Base-by-base conservation (phyloP, 192 early-diverging fungal genomes). In the Geosiphon pyriformis region DNA sequence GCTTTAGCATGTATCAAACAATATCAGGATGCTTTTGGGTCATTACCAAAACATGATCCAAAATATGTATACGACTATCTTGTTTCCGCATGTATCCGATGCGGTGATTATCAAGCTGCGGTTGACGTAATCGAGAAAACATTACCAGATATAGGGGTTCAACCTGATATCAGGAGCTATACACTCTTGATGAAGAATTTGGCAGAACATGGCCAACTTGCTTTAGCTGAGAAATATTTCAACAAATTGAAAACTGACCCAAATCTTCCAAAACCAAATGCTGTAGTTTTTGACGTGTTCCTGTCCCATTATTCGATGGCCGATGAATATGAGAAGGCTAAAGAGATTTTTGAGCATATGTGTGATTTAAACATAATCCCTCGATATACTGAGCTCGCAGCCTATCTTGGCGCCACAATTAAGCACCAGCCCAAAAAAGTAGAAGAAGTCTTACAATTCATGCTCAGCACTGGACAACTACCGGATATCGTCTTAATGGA, bases 271-370 rank as follows among this genome's bases (percentile, higher is more conserved):
- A 34, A 54, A 31, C 63, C 63, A 8, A 50, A 48, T 54, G 15
- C 4, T 26, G 11, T 47, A 15, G 56, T 56, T 12, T 47, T 56
- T 47, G 52, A 55, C 2, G 56, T 32, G 11, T 47, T 67, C 2
- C 52, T 67, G 7, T 42, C 56, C 6, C 33, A 67, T 1, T 67
- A 57, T 67, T 54, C 53, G 18, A 27, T 18, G 4, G 23, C 30
- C 6, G 65, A 29, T 15, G 29, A 67, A 46, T 67, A 56, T 57
- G 17, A 34, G 46, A 47, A 56, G 23, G 65, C 65, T 0, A 67
- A 51, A 10, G n/a, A 56, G 6, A 31, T 67, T 27, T 67, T 15
- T 29, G 20, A 58, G 3, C 23, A 27, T 3, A 58, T 58, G 56
- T 3, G 23, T 20, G n/a, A 30, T 3, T 3, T 2, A 58, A 20